Evolutionary conservation across 2,329 filamentous ascomycete species (phyloP).

Genomic region (Alternaria incomplexa): DNA sequence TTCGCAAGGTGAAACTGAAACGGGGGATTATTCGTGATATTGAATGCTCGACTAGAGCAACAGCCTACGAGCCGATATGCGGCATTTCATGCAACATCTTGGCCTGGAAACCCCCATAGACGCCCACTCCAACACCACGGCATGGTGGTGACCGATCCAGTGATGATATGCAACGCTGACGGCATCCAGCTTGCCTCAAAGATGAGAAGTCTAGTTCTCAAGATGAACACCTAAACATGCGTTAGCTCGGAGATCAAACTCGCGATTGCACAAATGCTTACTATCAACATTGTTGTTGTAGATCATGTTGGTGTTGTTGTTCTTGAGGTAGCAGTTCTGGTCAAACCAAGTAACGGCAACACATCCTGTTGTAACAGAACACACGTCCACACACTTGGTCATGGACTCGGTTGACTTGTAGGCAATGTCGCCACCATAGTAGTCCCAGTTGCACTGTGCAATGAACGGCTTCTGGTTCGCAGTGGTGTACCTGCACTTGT

Average conservation of each 20-base stretch:
- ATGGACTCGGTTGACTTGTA: not conserved
- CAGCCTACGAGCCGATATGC: not conserved
- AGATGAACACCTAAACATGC: not conserved
- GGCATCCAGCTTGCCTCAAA: not conserved
- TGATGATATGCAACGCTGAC: not conserved
- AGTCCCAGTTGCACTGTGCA: conserved; percentile 13
- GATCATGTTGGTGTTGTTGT: not conserved
- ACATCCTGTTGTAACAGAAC: conserved; percentile 1
- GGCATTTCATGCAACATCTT: not conserved
- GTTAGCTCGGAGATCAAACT: not conserved
- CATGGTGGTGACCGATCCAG: not conserved
- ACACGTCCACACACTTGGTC: conserved; percentile 3
- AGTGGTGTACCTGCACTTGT: conserved; percentile 10
- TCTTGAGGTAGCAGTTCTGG: conserved; percentile 13
- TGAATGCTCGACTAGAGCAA: not conserved
- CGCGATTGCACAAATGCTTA: not conserved
- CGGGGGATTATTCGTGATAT: not conserved
- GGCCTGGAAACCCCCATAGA: not conserved
- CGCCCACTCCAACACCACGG: not conserved
- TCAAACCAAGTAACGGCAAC: conserved; percentile 6
- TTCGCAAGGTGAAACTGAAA: not conserved
- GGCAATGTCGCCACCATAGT: conserved; percentile 13
- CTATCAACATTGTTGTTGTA: conserved; percentile 6
- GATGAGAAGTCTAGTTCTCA: not conserved
- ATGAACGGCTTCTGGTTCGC: conserved; percentile 1